phyloP scores from a whole-genome alignment of 805 yeast genomes.

The Jamesozyma piceae region DNA sequence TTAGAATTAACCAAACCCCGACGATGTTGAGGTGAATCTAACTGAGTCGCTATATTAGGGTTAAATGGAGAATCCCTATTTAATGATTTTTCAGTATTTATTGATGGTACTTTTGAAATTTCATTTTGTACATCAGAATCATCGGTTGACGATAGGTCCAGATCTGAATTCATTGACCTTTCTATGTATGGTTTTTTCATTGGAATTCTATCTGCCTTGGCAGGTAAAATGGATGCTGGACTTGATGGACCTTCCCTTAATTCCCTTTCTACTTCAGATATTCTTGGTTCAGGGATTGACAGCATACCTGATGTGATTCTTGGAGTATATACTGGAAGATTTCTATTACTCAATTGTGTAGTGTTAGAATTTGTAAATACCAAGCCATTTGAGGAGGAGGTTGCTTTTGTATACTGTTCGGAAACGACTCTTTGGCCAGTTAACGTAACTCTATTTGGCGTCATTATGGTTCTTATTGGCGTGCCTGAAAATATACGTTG shows the following conservation, averaged over 20 bases:
- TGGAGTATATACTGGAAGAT: slow-evolving; percentile 11
- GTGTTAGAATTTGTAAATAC: slow-evolving; percentile 8
- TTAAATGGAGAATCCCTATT: slow-evolving; percentile 8
- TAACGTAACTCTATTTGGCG: slow-evolving; percentile 22
- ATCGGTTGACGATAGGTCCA: slow-evolving; percentile 3
- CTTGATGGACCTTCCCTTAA: slow-evolving; percentile 34
- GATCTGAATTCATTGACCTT: slow-evolving; percentile 3
- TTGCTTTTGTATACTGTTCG: slow-evolving; percentile 7
- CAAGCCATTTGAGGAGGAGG: slow-evolving; percentile 9
- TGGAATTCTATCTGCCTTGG: slow-evolving; percentile 28
- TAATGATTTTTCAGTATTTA: not conserved
- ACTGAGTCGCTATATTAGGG: not conserved
- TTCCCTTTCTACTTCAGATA: slow-evolving; percentile 33
- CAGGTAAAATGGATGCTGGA: slow-evolving; percentile 28
- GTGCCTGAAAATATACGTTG: slow-evolving; percentile 28
- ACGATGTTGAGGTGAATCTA: not conserved
- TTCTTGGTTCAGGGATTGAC: slow-evolving; percentile 36
- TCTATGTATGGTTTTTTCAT: slow-evolving; percentile 28
- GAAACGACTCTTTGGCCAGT: slow-evolving; percentile 23
- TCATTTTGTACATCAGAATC: slow-evolving; percentile 1
- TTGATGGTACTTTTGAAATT: not conserved
- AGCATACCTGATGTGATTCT: slow-evolving; percentile 39
- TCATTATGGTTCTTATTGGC: slow-evolving; percentile 20
- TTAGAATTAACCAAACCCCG: slow-evolving; percentile 1
- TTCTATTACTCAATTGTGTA: not conserved